Conservation (phyloP, 257 asterid species). For the Nicotiana paniculata region DNA sequence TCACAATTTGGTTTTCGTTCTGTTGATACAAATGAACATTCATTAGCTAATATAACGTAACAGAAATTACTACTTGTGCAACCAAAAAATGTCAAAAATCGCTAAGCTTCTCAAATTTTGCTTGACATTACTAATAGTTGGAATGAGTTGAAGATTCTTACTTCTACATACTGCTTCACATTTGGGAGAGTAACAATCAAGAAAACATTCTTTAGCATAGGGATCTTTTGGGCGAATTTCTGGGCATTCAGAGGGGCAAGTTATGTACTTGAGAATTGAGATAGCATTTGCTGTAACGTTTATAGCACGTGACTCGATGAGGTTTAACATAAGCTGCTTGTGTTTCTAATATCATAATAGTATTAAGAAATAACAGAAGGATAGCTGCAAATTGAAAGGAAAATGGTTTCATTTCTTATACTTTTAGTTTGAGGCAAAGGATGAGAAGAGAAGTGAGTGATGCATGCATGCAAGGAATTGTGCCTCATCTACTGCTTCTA, state of each 20-base stretch:
- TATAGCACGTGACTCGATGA: constrained; percentile 11
- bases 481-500: not conserved
- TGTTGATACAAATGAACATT: not conserved
- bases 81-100: no score
- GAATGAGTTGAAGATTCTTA: not conserved
- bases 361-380: not conserved
- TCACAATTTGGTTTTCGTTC: constrained; percentile 18
- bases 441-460: not conserved
- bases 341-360: not conserved
- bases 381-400: not conserved
- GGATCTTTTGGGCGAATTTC: constrained; percentile 14
- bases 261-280: constrained; percentile 11
- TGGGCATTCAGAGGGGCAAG: constrained; percentile 15
- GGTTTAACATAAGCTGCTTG: constrained; percentile 1
- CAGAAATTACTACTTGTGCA: not conserved
- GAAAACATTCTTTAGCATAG: constrained; percentile 17
- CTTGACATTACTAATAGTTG: no score
- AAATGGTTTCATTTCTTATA: not conserved
- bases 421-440: not conserved
- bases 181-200: constrained; percentile 23
- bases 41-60: not conserved
- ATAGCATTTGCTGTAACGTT: constrained; percentile 15
- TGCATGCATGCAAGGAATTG: not conserved
- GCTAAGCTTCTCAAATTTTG: not conserved
- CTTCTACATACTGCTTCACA: constrained; percentile 20